Evolutionary conservation across 352 stramenopile species (phyloP).

Genomic region (Stramenopiles sp.): DNA sequence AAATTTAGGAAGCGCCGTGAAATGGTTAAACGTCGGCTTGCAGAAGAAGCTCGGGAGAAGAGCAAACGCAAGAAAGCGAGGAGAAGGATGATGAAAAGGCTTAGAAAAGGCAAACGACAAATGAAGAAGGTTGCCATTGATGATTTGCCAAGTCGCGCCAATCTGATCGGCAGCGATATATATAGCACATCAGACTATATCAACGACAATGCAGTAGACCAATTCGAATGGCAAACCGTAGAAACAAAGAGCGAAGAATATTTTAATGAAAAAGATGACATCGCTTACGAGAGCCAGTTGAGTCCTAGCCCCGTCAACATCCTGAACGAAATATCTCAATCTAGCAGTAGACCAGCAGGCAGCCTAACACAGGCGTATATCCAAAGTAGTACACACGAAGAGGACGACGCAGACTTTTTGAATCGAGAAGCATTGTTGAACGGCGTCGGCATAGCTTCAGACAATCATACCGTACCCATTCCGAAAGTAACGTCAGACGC

Average conservation of each 20-base stretch:
- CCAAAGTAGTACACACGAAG: neutral
- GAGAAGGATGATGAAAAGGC: neutral
- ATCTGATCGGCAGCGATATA: neutral
- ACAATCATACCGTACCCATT: neutral
- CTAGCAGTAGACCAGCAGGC: neutral
- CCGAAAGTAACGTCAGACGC: neutral
- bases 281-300: neutral
- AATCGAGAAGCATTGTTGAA: neutral
- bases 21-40: neutral
- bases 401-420: neutral
- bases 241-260: neutral
- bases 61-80: neutral
- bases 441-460: neutral
- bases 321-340: neutral
- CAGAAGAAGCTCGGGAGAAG: neutral
- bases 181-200: neutral
- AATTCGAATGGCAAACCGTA: neutral
- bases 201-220: neutral
- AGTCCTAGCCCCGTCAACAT: neutral
- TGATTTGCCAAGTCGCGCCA: neutral
- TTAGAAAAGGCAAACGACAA: neutral
- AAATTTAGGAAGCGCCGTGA: neutral
- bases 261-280: neutral
- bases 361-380: neutral
- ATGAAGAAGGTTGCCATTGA: neutral